A percentile compares a stretch with the other conserved stretches of the same genome.
These are phyloP conservation scores for Massospora cicadina DNA, from an alignment of 371 early-diverging fungal species.

Conservation along the genomic window DNA sequence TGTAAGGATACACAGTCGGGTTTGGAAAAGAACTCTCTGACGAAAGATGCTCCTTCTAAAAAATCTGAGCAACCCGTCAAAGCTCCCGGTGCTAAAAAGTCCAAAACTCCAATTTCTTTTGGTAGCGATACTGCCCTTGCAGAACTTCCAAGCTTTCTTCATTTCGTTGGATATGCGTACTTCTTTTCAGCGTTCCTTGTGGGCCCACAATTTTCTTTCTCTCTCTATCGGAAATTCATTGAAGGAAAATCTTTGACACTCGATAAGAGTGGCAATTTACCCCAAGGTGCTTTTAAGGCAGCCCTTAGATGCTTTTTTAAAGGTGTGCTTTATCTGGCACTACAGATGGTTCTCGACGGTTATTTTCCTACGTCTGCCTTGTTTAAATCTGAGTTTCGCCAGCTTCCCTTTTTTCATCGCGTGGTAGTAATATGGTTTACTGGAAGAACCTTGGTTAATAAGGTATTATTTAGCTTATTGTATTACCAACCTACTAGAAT, in stretches of 20 bases:
- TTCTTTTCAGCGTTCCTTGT: slow-evolving; percentile 45
- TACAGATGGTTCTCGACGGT: slow-evolving; percentile 28
- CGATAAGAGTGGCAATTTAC: slow-evolving; percentile 12
- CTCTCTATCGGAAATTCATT: slow-evolving; percentile 23
- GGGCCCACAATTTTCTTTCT: slow-evolving; percentile 57
- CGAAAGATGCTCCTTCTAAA: too few relatives aligned
- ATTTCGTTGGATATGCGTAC: slow-evolving; percentile 34
- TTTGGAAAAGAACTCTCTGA: background rate
- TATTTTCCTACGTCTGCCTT: slow-evolving; percentile 27
- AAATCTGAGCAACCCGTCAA: background rate
- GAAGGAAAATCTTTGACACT: background rate
- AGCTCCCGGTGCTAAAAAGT: background rate
- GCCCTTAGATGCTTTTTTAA: slow-evolving; percentile 25
- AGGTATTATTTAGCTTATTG: slow-evolving; percentile 23
- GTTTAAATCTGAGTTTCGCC: slow-evolving; percentile 27
- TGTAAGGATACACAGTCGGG: background rate
- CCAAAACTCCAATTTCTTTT: slow-evolving; percentile 6
- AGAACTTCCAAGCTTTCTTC: slow-evolving; percentile 25
- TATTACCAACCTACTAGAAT: background rate
- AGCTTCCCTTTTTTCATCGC: slow-evolving; percentile 21
- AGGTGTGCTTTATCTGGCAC: slow-evolving; percentile 28
- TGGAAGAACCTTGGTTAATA: slow-evolving; percentile 36
- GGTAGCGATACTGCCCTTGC: slow-evolving; percentile 14
- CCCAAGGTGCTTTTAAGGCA: slow-evolving; percentile 21
- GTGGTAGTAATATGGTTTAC: slow-evolving; percentile 25